Evolutionary conservation across 176 grass and related monocot species (phyloP), one percentile per base, ranked within the genome.

Genomic region (Tuctoria greenei): DNA sequence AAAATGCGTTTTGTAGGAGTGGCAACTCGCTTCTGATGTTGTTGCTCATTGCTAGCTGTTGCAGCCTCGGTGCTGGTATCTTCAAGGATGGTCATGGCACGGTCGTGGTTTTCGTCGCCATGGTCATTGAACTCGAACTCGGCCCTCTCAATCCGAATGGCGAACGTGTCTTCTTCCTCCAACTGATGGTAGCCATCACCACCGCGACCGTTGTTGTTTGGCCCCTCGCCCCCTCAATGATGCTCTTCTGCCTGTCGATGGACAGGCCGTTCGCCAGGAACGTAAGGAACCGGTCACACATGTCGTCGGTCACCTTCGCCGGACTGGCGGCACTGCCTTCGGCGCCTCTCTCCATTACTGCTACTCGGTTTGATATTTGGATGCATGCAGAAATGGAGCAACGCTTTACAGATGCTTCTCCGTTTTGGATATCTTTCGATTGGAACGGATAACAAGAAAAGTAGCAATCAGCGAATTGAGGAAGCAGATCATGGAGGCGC

Each of bases 201-300:
- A 21, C 1, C 38, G 46, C 0, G 15, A 27, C 6, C 11, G 50
- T 16, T 52, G 56, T 21, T 17, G 26, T 3, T 74, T n/a, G 74
- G 80, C 0, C 69, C 80, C 0, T 83, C 69, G 16, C n/a, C n/a
- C n/a, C n/a, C n/a, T n/a, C n/a, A n/a, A 80, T 54, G 69, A 88
- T 70, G 75, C 2, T 63, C 75, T 57, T 83, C 45, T 18, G 39
- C 75, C 56, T 61, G 69, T 27, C 75, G 55, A 84, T 69, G 7
- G 81, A 79, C 27, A 88, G 75, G 75, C 67, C 83, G 28, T 63
- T 84, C 35, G 69, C n/a, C 15, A 88, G 70, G 86, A 88, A 84
- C 37, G 69, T 84, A 56, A 84, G 46, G 8, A 88, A 37, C 56
- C 80, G 74, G 70, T 83, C 81, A 13, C 86, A 88, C n/a, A 84